Percentiles rank a stretch among this genome's conserved stretches.
phyloP scores from a whole-genome alignment of 805 yeast species.

The Debaryomyces tyrocola region DNA sequence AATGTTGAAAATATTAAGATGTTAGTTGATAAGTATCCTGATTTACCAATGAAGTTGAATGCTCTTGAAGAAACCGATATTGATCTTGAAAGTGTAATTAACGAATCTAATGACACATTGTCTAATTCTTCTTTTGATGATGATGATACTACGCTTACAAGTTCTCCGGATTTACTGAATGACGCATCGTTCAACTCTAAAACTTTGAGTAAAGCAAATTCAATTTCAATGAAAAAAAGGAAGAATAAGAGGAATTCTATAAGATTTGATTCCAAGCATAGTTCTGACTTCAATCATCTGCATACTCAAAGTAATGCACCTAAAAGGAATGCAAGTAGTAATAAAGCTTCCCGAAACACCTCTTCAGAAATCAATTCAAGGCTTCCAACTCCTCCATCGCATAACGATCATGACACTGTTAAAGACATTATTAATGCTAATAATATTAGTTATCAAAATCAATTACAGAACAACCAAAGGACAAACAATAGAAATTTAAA shows the following conservation, averaged over 20 bases:
- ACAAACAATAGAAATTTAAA: constrained; percentile 1
- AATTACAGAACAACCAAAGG: constrained; percentile 5
- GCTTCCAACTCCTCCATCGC: constrained; percentile 28
- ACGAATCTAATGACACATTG: constrained; percentile 32
- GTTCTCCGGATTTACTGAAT: constrained; percentile 12
- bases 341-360: neutral
- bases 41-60: constrained; percentile 29
- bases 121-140: constrained; percentile 33
- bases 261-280: constrained; percentile 25
- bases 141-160: constrained; percentile 30
- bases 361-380: constrained; percentile 9
- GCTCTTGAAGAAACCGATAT: constrained; percentile 27
- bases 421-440: constrained; percentile 4
- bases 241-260: constrained; percentile 36
- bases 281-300: constrained; percentile 18
- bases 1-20: constrained; percentile 45
- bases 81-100: constrained; percentile 34
- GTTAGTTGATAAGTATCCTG: constrained; percentile 38
- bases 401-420: neutral
- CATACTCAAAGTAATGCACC: constrained; percentile 17
- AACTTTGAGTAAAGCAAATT: constrained; percentile 15
- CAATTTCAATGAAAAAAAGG: constrained; percentile 23
- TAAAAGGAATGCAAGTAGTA: constrained; percentile 10
- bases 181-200: constrained; percentile 3
- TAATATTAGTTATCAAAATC: constrained; percentile 5